Evolutionary conservation across 768 basidiomycete species (phyloP).

Genomic region (Dioszegia crocea): DNA sequence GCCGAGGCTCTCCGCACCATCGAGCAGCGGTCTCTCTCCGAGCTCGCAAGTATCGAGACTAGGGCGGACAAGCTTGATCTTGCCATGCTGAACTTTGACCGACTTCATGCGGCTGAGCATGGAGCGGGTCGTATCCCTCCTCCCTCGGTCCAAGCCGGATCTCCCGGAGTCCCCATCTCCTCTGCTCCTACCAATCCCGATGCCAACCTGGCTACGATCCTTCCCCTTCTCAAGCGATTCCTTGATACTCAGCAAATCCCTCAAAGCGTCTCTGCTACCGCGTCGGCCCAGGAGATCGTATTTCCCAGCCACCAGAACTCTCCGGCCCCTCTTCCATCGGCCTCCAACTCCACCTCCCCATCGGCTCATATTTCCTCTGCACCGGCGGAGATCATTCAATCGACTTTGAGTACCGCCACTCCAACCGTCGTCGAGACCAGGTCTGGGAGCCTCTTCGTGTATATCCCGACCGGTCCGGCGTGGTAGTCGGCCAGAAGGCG

Average conservation of each 20-base stretch:
- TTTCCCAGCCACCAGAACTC: too few species aligned
- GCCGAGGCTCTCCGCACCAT: background rate
- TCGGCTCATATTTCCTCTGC: too few species aligned
- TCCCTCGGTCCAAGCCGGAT: background rate
- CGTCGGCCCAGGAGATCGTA: background rate
- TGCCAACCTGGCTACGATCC: background rate
- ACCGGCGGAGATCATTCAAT: too few species aligned
- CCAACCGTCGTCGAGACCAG: background rate
- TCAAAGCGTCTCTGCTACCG: background rate
- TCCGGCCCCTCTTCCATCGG: too few species aligned
- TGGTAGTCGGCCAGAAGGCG: too few species aligned
- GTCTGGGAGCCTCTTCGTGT: background rate
- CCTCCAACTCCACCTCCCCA: too few species aligned
- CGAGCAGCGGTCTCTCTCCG: too few species aligned
- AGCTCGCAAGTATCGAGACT: background rate
- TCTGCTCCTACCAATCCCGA: background rate
- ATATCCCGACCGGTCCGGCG: background rate
- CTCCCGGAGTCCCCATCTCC: background rate
- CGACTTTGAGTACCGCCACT: too few species aligned
- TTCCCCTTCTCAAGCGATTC: background rate
- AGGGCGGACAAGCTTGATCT: conserved; percentile 4
- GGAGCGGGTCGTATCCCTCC: background rate
- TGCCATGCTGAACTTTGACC: conserved; percentile 1
- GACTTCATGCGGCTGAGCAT: background rate
- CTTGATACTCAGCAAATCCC: background rate